phyloP scores from a whole-genome alignment of 441 rosid species.

The Euphorbia schlechtendalii region DNA sequence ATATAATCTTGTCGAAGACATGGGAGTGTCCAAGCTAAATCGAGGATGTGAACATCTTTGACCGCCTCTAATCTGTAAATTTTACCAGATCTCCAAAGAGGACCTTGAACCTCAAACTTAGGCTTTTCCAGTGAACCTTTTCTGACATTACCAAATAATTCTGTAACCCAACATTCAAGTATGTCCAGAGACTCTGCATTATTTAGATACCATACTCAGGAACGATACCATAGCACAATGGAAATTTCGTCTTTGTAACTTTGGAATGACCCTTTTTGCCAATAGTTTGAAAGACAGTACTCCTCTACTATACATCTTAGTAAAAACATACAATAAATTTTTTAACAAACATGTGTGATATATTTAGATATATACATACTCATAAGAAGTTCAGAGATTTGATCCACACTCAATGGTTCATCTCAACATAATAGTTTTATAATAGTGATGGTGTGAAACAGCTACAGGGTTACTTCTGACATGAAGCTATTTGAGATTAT shows the following conservation, averaged over 20 bases:
- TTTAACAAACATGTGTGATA: background rate
- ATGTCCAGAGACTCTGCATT: conserved; percentile 79
- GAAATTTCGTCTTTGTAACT: conserved; percentile 6
- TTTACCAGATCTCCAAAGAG: conserved; percentile 79
- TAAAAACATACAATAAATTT: background rate
- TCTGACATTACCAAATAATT: conserved; percentile 62
- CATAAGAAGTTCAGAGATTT: background rate
- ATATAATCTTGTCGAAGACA: conserved; percentile 78
- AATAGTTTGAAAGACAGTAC: background rate
- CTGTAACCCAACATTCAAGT: conserved; percentile 83
- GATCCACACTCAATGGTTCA: background rate
- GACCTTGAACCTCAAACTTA: conserved; percentile 49
- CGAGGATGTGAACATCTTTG: conserved; percentile 81
- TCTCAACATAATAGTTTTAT: background rate
- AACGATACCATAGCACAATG: background rate
- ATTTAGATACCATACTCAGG: too few species aligned
- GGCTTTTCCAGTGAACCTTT: conserved; percentile 59
- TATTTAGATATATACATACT: background rate
- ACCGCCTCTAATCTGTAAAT: conserved; percentile 82
- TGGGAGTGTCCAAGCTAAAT: conserved; percentile 85
- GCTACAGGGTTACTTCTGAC: background rate
- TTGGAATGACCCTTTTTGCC: background rate
- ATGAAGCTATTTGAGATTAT: background rate
- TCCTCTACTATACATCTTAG: background rate
- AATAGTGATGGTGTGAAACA: background rate